Evolutionary conservation across 441 rosid species (phyloP), one percentile per base, ranked within the genome.

Genomic region (Erodium trifolium): DNA sequence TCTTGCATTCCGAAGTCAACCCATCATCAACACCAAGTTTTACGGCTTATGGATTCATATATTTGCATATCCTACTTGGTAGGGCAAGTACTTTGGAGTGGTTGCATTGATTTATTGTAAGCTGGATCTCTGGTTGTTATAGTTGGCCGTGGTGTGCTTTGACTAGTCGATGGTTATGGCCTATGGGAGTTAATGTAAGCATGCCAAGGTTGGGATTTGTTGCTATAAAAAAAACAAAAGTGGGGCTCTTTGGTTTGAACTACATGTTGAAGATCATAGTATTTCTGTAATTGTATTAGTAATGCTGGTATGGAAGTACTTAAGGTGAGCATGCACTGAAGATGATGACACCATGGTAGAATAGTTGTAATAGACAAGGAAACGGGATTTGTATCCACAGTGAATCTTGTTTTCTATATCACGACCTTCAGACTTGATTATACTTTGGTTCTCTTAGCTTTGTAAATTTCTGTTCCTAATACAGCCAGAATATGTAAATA

Each of bases 371-470:
- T 39, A 12, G 67, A 34, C 11, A 17, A 12, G 14, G 68, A 29
- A n/a, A 49, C 11, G 16, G 47, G 4, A 37, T 19, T 5, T 57
- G 39, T 23, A 39, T 72, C 53, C 47, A 27, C 16, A 57, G 35
- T 41, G 18, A 23, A 23, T 17, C 19, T 51, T 57, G 53, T 39
- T 66, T 65, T 71, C 51, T 9, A 5, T 51, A 34, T 9, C 12
- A 5, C 37, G 37, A 69, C 73, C 55, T 66, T 66, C 51, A 45
- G 51, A 12, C 51, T 45, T 11, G 9, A 45, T 45, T 45, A 45
- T 45, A 45, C 13, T 12, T 45, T 10, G n/a, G 8, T 55, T 55
- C 23, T 18, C 62, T 16, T 16, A 55, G 23, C 23, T 68, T 34
- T 8, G 14, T 10, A 68, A 59, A 47, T 18, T 68, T 18, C 19